Evolutionary conservation across 1,284 basidiomycete genomes (phyloP).

Genomic region (Cryptococcus sp.): DNA sequence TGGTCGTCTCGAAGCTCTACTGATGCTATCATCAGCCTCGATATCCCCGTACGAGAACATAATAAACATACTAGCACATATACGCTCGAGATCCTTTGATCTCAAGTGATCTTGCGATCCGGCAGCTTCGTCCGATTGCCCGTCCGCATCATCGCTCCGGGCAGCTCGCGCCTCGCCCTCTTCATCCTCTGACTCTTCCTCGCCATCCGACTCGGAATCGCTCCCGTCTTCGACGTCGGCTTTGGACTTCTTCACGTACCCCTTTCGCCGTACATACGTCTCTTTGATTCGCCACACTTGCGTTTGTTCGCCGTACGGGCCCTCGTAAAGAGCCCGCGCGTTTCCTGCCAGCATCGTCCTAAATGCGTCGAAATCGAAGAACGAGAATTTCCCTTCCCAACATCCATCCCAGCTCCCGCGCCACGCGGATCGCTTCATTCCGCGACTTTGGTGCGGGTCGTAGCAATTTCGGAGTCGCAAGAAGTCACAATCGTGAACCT

Average conservation of each 20-base stretch:
- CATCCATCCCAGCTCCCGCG: conserved; percentile 55
- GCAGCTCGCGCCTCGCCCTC: conserved; percentile 3
- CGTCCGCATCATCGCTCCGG: background rate
- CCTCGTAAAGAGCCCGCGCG: conserved; percentile 54
- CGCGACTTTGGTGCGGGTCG: conserved; percentile 50
- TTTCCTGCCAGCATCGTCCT: conserved; percentile 53
- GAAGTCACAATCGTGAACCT: conserved; percentile 41
- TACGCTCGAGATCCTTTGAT: too few relatives aligned
- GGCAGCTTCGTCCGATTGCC: background rate
- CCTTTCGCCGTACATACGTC: conserved; percentile 50
- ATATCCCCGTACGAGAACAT: too few relatives aligned
- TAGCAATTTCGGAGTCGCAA: conserved; percentile 49
- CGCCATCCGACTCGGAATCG: too few relatives aligned
- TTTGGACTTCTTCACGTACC: conserved; percentile 9
- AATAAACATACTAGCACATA: too few relatives aligned
- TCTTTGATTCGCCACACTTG: conserved; percentile 61
- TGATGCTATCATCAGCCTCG: too few relatives aligned
- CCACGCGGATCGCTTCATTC: conserved; percentile 52
- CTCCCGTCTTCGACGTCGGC: conserved; percentile 6
- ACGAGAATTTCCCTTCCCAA: conserved; percentile 61
- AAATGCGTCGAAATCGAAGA: conserved; percentile 60
- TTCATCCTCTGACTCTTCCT: background rate
- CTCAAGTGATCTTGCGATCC: background rate
- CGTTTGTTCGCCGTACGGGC: conserved; percentile 59
- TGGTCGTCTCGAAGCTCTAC: too few relatives aligned